Evolutionary conservation across 176 grass and related monocot species (phyloP), one percentile per base, ranked within the genome.

Genomic region (Eragrostis nindensis): DNA sequence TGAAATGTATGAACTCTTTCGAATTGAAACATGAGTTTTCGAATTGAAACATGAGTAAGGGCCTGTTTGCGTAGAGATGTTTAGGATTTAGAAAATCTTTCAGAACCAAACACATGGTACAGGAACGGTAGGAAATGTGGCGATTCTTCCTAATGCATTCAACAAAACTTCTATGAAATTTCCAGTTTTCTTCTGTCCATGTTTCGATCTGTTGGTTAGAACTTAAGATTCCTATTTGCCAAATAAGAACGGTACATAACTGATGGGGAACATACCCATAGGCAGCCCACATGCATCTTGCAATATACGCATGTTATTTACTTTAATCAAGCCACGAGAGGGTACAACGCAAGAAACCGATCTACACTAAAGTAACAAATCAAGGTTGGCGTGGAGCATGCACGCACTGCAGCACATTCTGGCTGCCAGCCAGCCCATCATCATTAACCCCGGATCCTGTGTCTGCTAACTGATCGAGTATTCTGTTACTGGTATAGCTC

Each of bases 241-340:
- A 5, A 4, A 53, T 19, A 22, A 55, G 5, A n/a, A 56, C 18
- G 2, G n/a, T 60, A 26, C 56, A 60, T 12, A 21, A 43, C 5
- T 80, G 47, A 5, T 57, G 16, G 44, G 67, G 26, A 65, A 56
- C 83, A 53, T 21, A 30, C 42, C 64, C n/a, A 41, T 22, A 21
- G 59, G 32, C 70, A 53, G 44, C 22, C 81, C 70, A 74, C 80
- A 65, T 79, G 75, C 39, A 79, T 11, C 75, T 79, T 79, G 49
- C 10, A 86, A 57, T 18, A 73, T 73, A 80, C 76, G 57, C 84
- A 66, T 63, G n/a, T n/a, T n/a, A 55, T 60, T 74, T 50, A 14
- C 56, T 54, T 70, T 75, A 82, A 76, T 82, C 68, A 30, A 32
- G 19, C 21, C 22, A 68, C 11, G 44, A 32, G 78, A 70, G 47